phyloP scores from a whole-genome alignment of 2,329 filamentous ascomycete species.

The Diplocarpon rosae region DNA sequence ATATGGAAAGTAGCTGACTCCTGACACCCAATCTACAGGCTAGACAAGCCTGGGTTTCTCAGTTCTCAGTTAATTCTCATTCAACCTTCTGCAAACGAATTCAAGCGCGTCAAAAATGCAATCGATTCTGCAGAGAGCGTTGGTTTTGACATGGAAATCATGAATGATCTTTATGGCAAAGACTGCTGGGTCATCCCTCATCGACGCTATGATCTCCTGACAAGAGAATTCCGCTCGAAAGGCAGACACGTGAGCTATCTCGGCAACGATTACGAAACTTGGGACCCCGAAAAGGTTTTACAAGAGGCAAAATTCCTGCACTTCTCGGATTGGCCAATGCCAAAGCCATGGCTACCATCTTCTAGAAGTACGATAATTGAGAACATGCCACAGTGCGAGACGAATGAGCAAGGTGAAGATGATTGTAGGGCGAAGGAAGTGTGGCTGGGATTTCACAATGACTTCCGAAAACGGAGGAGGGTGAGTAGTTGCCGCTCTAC shows the following conservation, averaged over 20 bases:
- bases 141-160: slow-evolving; percentile 41
- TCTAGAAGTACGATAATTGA: slow-evolving; percentile 18
- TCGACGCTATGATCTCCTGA: slow-evolving; percentile 41
- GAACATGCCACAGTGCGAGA: slow-evolving; percentile 19
- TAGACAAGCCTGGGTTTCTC: slow-evolving; percentile 42
- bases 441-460: slow-evolving; percentile 20
- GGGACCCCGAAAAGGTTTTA: slow-evolving; percentile 40
- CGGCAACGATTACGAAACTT: slow-evolving; percentile 36
- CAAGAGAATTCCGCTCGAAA: slow-evolving; percentile 42
- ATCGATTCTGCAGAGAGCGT: slow-evolving; percentile 15
- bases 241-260: slow-evolving; percentile 39
- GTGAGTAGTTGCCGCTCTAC: slow-evolving; percentile 10
- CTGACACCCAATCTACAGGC: too few species aligned
- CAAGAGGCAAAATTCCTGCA: slow-evolving; percentile 46
- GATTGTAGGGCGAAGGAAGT: slow-evolving; percentile 21
- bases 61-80: slow-evolving; percentile 53
- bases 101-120: slow-evolving; percentile 27
- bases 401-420: slow-evolving; percentile 18
- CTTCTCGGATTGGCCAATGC: slow-evolving; percentile 49
- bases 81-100: slow-evolving; percentile 44
- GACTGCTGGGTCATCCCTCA: slow-evolving; percentile 44
- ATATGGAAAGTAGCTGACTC: too few species aligned
- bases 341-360: slow-evolving; percentile 39
- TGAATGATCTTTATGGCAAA: slow-evolving; percentile 42
- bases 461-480: slow-evolving; percentile 15